phyloP scores from a whole-genome alignment of 305 asterid species.

The Solanum hybrid region DNA sequence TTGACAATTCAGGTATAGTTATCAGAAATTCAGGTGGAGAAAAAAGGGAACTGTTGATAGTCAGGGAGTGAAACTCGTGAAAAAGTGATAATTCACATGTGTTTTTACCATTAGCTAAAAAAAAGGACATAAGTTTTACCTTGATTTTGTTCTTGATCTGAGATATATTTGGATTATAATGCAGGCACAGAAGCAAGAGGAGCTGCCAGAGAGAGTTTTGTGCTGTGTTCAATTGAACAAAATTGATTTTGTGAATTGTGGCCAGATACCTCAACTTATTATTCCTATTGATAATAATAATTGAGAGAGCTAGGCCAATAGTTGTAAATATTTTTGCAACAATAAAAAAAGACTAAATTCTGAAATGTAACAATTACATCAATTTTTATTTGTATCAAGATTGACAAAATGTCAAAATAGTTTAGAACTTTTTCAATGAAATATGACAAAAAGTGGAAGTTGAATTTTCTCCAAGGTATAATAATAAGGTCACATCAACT shows the following conservation, averaged over 20 bases:
- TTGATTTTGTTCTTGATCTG: neutral
- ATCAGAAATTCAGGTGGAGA: neutral
- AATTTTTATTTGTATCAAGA: neutral
- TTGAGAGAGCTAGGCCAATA: neutral
- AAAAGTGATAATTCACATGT: neutral
- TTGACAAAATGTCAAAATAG: neutral
- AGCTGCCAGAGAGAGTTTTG: slow-evolving; percentile 76
- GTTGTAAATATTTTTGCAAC: neutral
- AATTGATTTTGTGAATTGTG: slow-evolving; percentile 59
- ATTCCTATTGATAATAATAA: slow-evolving; percentile 17
- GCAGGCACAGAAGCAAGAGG: slow-evolving; percentile 77
- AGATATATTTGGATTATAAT: slow-evolving; percentile 1
- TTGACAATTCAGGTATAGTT: slow-evolving; percentile 73
- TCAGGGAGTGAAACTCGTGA: neutral
- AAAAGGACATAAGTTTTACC: neutral
- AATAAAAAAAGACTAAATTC: neutral
- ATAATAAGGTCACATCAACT: neutral
- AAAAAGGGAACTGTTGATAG: neutral
- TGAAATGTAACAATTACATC: neutral
- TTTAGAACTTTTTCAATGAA: neutral
- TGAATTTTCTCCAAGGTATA: neutral
- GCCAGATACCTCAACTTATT: slow-evolving; percentile 55
- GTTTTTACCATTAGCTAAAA: neutral
- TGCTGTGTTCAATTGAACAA: slow-evolving; percentile 64
- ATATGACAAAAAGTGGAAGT: neutral